phyloP scores from a whole-genome alignment of 2,329 filamentous ascomycete species.

The Xylaria sp. region DNA sequence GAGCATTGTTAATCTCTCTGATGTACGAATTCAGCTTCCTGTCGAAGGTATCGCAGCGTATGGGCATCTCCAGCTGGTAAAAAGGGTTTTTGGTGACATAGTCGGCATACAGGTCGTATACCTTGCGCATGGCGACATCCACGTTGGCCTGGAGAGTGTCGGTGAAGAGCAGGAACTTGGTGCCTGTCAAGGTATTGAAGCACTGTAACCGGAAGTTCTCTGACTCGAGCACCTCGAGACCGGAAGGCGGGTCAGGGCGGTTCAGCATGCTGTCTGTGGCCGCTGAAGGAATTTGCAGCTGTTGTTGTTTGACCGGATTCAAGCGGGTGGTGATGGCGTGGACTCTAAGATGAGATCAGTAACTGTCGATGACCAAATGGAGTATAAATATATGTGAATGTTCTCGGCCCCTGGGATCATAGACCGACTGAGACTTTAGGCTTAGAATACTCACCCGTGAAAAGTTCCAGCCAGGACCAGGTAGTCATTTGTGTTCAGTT shows the following conservation, averaged over 20 bases:
- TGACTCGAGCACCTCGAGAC: conserved; percentile 91
- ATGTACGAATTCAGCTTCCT: conserved; percentile 84
- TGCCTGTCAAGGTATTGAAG: conserved; percentile 93
- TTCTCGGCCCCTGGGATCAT: background rate
- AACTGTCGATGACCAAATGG: conserved; percentile 25
- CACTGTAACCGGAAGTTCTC: conserved; percentile 96
- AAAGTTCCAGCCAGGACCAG: conserved; percentile 97
- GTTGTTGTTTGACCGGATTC: conserved; percentile 64
- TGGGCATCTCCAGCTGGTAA: conserved; percentile 97
- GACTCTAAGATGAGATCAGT: conserved; percentile 58
- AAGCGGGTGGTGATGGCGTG: conserved; percentile 76
- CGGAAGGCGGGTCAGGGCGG: conserved; percentile 74
- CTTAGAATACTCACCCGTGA: conserved; percentile 74
- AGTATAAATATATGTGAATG: background rate
- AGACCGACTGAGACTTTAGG: background rate
- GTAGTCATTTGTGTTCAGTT: conserved; percentile 94
- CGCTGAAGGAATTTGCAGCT: conserved; percentile 43
- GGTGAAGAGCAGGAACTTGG: conserved; percentile 95
- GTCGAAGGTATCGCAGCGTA: conserved; percentile 95
- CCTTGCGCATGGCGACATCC: conserved; percentile 81
- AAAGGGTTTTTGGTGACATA: conserved; percentile 99
- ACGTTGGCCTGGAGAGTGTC: conserved; percentile 89
- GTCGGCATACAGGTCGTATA: conserved; percentile 96
- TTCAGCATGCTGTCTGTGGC: conserved; percentile 51
- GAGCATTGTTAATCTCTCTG: conserved; percentile 73